phyloP scores from a whole-genome alignment of 257 asterid genomes.

The Petunia axillaris region DNA sequence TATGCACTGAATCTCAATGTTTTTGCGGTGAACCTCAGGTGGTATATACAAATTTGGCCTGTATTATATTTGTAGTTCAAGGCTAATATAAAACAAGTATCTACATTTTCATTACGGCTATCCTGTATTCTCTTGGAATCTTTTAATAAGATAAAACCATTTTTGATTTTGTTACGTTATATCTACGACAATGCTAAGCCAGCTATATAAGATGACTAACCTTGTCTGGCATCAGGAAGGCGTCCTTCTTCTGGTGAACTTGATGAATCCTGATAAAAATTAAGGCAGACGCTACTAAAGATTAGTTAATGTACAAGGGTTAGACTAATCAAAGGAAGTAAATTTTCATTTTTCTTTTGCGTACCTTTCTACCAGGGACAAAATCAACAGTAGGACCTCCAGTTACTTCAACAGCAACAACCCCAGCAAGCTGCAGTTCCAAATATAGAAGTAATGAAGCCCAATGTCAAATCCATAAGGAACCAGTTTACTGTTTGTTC shows the following conservation, averaged over 20 bases:
- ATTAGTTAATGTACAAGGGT: not conserved
- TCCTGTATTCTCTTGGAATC: not conserved
- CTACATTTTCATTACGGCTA: not conserved
- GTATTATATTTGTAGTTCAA: not conserved
- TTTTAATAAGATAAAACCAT: not conserved
- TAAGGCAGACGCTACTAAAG: not conserved
- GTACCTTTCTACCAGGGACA: constrained; percentile 82
- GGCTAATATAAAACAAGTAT: constrained; percentile 3
- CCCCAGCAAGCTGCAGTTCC: constrained; percentile 76
- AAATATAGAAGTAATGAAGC: not conserved
- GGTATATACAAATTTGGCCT: not conserved
- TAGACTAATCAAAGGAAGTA: not conserved
- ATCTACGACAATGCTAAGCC: not conserved
- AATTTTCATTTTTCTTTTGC: not conserved
- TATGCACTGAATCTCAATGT: too few relatives aligned
- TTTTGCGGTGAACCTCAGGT: too few relatives aligned
- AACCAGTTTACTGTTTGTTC: not conserved
- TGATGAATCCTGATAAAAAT: constrained; percentile 55
- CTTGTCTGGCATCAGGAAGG: constrained; percentile 80
- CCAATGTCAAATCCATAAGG: not conserved
- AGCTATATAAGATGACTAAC: constrained; percentile 38
- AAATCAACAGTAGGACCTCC: constrained; percentile 82
- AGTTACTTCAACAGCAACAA: constrained; percentile 83
- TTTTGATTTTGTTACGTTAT: not conserved
- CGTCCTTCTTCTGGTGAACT: constrained; percentile 82